Conservation (phyloP, 805 yeast species). For the Priceomyces haplophilus region DNA sequence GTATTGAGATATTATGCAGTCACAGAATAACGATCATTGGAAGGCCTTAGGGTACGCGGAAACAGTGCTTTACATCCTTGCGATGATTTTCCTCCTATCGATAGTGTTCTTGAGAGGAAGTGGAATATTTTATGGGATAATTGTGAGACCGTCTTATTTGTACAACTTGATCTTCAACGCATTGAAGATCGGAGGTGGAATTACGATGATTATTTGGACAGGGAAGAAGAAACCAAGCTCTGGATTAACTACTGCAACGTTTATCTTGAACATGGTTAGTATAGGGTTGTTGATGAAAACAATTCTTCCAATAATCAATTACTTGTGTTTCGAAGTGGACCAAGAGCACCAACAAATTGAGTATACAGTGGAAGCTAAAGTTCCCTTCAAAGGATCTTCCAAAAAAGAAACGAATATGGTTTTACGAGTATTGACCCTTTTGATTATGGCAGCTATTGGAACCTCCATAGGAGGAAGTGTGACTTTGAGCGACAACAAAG, state of each 20-base stretch:
- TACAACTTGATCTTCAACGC: conserved; percentile 6
- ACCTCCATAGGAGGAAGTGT: not conserved
- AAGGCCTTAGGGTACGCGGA: not conserved
- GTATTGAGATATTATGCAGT: not conserved
- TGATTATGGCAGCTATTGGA: not conserved
- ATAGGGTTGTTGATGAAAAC: conserved; percentile 12
- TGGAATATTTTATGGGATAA: not conserved
- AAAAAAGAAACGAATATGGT: not conserved
- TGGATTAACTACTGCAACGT: conserved; percentile 12
- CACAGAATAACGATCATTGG: not conserved
- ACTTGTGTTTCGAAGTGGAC: not conserved
- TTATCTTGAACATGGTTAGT: conserved; percentile 14
- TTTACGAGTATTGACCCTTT: not conserved
- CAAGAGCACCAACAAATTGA: not conserved
- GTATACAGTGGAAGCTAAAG: not conserved
- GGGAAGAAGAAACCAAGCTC: conserved; percentile 4
- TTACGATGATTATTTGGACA: conserved; percentile 10
- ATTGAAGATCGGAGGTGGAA: conserved; percentile 14
- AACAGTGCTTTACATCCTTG: not conserved
- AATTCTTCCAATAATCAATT: conserved; percentile 8
- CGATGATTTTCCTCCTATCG: not conserved
- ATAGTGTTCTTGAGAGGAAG: not conserved
- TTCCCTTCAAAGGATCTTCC: not conserved
- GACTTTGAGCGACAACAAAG: not conserved
- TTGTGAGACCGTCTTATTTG: conserved; percentile 5